Evolutionary conservation across 768 basidiomycete genomes (phyloP), one percentile per base, ranked within the genome.

Genomic region (Boletus pseudo-olivaceus): DNA sequence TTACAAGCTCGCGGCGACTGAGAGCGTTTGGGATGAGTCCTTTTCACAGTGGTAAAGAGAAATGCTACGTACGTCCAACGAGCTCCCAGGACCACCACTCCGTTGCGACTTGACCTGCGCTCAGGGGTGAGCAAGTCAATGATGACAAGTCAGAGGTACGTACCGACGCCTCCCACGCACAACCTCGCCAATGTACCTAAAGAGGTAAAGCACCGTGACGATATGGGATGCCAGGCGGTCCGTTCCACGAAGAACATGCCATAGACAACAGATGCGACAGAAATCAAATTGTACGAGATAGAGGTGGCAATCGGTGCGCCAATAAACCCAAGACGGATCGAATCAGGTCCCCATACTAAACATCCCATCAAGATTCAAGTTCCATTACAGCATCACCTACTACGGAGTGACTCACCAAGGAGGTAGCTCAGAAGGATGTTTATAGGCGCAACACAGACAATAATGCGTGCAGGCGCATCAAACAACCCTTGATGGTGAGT

Each of bases 71-170:
- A 69, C 68, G 72, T 30, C 84, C 87, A 40, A 92, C 75, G 3
- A 93, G 78, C 68, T 96, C 93, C 96, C 95, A 96, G 32, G 88
- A 88, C 94, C 95, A 98, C 95, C 95, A 98, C 70, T 96, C 95
- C 1, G 84, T 84, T 2, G 88, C 91, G 2, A 85, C 85, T 69
- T 93, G 92, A 3, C 85, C 84, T 78, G 56, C 39, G 32, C 23
- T 27, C 3, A 10, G 26, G 14, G 26, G 32, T 51, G 32, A 57
- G 45, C 6, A 34, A 38, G 37, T 43, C 30, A 10, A 45, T 17
- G 23, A 23, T 33, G 4, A 26, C 39, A 35, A 4, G n/a, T 47
- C 11, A 6, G 0, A 30, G 10, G 19, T 33, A 67, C 78, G 45
- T 51, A 78, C 85, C 87, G 10, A 90, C 82, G 23, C 95, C 92